phyloP scores from a whole-genome alignment of 1,284 basidiomycete genomes.

The Boletellus deceptivus region DNA sequence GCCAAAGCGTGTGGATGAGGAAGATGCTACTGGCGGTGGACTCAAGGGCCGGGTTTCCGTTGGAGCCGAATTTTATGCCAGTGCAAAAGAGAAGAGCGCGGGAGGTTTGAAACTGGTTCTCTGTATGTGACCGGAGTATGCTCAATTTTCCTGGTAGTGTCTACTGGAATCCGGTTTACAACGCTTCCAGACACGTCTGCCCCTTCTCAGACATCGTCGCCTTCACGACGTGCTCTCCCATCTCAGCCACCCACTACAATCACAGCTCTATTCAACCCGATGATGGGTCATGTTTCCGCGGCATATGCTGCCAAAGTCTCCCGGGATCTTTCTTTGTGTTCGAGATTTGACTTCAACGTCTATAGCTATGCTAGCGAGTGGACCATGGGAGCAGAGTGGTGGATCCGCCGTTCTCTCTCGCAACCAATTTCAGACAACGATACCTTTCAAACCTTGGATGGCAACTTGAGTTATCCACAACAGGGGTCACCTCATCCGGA shows the following conservation, averaged over 20 bases:
- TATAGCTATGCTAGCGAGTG: constrained; percentile 97
- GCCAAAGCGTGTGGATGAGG: constrained; percentile 78
- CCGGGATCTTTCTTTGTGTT: constrained; percentile 83
- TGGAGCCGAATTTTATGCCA: constrained; percentile 93
- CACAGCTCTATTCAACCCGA: constrained; percentile 93
- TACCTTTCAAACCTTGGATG: background rate
- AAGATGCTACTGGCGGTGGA: constrained; percentile 87
- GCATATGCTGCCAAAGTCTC: constrained; percentile 91
- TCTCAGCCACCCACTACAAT: constrained; percentile 89
- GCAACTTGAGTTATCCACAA: constrained; percentile 4
- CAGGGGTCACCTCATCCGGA: constrained; percentile 8
- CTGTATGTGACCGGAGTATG: background rate
- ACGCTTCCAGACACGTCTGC: constrained; percentile 80
- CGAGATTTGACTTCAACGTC: constrained; percentile 94
- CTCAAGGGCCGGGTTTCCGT: constrained; percentile 87
- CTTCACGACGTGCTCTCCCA: constrained; percentile 39
- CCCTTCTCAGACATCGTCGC: constrained; percentile 48
- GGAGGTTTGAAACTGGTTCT: constrained; percentile 55
- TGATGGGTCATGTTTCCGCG: constrained; percentile 91
- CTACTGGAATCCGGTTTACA: constrained; percentile 90
- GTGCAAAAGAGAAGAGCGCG: constrained; percentile 88
- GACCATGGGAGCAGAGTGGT: constrained; percentile 94
- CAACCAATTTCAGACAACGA: constrained; percentile 17
- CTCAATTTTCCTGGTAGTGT: constrained; percentile 53
- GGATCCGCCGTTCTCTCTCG: constrained; percentile 58